A percentile compares a stretch with the other conserved stretches of the same genome.
phyloP scores from a whole-genome alignment of 2,329 filamentous ascomycete genomes.

The Huntiella bhutanensis region DNA sequence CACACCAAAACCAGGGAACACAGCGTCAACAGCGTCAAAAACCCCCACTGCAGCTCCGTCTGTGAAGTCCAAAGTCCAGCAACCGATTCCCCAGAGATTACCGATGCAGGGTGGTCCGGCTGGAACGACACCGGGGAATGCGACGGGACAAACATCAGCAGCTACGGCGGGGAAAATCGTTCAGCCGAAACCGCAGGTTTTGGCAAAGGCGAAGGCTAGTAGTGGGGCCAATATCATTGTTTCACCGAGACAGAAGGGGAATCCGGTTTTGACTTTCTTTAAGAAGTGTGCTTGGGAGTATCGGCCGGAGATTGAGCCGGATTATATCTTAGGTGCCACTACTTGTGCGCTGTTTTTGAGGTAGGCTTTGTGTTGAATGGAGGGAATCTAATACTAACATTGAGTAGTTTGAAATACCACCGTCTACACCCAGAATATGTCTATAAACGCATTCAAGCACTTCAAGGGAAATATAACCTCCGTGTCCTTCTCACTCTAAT shows the following conservation, averaged over 20 bases:
- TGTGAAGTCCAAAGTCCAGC: constrained; percentile 18
- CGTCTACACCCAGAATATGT: constrained; percentile 95
- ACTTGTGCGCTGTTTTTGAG: constrained; percentile 83
- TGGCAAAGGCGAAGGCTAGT: constrained; percentile 44
- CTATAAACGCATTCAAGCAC: constrained; percentile 71
- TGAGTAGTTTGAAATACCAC: constrained; percentile 66
- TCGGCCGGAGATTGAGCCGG: constrained; percentile 71
- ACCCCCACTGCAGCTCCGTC: neutral
- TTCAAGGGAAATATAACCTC: constrained; percentile 73
- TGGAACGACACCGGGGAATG: neutral
- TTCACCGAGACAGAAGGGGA: constrained; percentile 83
- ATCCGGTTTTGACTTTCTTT: constrained; percentile 72
- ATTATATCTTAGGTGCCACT: constrained; percentile 73
- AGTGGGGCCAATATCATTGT: constrained; percentile 68
- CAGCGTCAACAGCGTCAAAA: neutral
- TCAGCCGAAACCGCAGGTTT: constrained; percentile 76
- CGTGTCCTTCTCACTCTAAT: constrained; percentile 80
- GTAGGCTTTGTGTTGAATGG: constrained; percentile 15
- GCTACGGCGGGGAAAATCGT: constrained; percentile 39
- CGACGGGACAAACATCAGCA: neutral
- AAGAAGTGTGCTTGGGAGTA: constrained; percentile 85
- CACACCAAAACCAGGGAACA: constrained; percentile 11
- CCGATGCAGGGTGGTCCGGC: constrained; percentile 21
- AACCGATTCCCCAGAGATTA: constrained; percentile 36
- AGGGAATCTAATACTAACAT: neutral